A percentile compares a stretch with the other conserved stretches of the same genome.
These are phyloP conservation scores for Pleurotus cornucopiae DNA, from an alignment of 768 basidiomycete species.

Conservation along the genomic window DNA sequence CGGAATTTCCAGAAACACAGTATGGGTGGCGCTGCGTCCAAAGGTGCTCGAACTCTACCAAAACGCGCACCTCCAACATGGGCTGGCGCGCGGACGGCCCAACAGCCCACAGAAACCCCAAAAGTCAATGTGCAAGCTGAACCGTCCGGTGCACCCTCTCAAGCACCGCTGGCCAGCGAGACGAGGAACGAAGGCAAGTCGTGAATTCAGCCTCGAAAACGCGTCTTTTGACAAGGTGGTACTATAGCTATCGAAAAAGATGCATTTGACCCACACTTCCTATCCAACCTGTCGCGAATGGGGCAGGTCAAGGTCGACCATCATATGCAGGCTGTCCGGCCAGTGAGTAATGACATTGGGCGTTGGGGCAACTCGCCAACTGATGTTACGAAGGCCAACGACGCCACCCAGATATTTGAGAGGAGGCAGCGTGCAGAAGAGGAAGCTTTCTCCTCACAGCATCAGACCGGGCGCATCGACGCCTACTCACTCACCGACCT, in stretches of 20 bases:
- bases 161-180: conserved; percentile 41
- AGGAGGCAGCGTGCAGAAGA: conserved; percentile 53
- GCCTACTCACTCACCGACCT: conserved; percentile 50
- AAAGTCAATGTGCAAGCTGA: too few relatives aligned
- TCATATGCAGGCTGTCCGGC: conserved; percentile 44
- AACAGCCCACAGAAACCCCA: conserved; percentile 14
- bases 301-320: conserved; percentile 73
- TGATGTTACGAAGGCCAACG: conserved; percentile 16
- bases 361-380: conserved; percentile 4
- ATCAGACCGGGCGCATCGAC: conserved; percentile 46
- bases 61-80: conserved; percentile 40
- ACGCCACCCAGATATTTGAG: conserved; percentile 42
- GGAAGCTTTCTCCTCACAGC: conserved; percentile 34
- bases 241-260: conserved; percentile 56
- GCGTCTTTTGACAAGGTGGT: background rate
- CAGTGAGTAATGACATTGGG: conserved; percentile 30
- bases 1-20: background rate
- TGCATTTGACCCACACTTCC: conserved; percentile 66
- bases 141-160: background rate
- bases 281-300: conserved; percentile 58
- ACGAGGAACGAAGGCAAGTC: conserved; percentile 43
- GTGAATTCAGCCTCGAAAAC: background rate
- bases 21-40: conserved; percentile 67
- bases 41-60: conserved; percentile 52
- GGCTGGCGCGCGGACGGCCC: conserved; percentile 40